Evolutionary conservation across 2,329 filamentous ascomycete genomes (phyloP).

Genomic region (Amylocarpus encephaloides): DNA sequence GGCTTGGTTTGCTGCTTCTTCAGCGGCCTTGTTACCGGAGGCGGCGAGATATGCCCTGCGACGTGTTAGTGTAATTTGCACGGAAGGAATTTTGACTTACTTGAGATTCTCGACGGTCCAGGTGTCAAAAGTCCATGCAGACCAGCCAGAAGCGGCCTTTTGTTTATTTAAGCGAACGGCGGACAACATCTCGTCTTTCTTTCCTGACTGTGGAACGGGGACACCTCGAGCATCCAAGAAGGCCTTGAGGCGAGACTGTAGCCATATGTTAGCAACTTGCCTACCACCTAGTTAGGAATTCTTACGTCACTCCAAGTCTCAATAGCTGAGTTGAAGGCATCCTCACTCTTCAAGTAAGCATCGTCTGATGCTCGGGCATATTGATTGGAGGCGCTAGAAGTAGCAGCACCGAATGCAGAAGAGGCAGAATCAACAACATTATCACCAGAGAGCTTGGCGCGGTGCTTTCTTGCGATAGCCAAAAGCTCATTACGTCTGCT

Average conservation of each 20-base stretch:
- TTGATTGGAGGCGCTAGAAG: constrained; percentile 67
- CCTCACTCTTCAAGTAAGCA: constrained; percentile 53
- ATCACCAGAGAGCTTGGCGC: constrained; percentile 64
- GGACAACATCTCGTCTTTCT: constrained; percentile 66
- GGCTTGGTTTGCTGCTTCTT: constrained; percentile 55
- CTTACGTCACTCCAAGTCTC: constrained; percentile 57
- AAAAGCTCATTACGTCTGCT: constrained; percentile 82
- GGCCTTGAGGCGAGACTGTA: constrained; percentile 59
- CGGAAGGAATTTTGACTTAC: constrained; percentile 30
- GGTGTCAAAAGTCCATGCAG: constrained; percentile 74
- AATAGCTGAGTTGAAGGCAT: constrained; percentile 59
- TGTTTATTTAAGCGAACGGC: constrained; percentile 68
- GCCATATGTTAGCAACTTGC: too few species aligned
- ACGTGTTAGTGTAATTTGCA: neutral
- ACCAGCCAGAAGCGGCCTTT: constrained; percentile 62
- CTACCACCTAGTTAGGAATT: too few species aligned
- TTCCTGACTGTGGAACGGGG: constrained; percentile 65
- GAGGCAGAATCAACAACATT: constrained; percentile 51
- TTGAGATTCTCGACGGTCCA: constrained; percentile 66
- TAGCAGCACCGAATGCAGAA: constrained; percentile 63
- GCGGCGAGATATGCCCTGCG: constrained; percentile 41
- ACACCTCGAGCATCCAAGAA: constrained; percentile 73
- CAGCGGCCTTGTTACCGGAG: constrained; percentile 48
- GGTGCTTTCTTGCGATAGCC: constrained; percentile 83
- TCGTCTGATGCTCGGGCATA: constrained; percentile 70